Conservation (phyloP, 495 filamentous ascomycete species). For the Penicillium subrubescens region DNA sequence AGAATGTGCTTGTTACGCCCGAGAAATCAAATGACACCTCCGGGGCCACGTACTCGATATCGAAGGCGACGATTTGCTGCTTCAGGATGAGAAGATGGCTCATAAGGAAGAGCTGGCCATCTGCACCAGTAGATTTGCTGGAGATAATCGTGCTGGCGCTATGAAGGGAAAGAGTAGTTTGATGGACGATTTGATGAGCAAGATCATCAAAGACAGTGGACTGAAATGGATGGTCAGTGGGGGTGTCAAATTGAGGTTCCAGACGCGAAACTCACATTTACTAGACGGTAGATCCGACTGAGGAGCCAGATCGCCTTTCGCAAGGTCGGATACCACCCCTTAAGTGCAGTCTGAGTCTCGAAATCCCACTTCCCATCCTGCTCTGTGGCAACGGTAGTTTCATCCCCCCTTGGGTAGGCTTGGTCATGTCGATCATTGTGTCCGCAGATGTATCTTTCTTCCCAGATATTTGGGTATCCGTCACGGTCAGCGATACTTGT, state of each 20-base stretch:
- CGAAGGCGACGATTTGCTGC: slow-evolving; percentile 87
- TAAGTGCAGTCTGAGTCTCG: slow-evolving; percentile 50
- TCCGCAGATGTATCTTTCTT: slow-evolving; percentile 46
- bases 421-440: slow-evolving; percentile 51
- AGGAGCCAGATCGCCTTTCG: slow-evolving; percentile 81
- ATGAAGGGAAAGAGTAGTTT: slow-evolving; percentile 68
- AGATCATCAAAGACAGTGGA: slow-evolving; percentile 77
- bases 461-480: slow-evolving; percentile 49
- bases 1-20: slow-evolving; percentile 76
- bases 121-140: slow-evolving; percentile 57
- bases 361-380: slow-evolving; percentile 55
- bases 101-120: slow-evolving; percentile 84
- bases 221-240: slow-evolving; percentile 34
- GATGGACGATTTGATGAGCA: slow-evolving; percentile 75
- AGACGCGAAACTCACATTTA: slow-evolving; percentile 54
- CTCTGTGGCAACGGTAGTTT: slow-evolving; percentile 47
- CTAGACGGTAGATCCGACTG: slow-evolving; percentile 79
- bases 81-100: slow-evolving; percentile 90
- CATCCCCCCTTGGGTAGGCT: slow-evolving; percentile 55
- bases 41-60: slow-evolving; percentile 84
- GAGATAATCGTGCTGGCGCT: slow-evolving; percentile 51
- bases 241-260: not conserved
- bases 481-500: slow-evolving; percentile 49
- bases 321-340: slow-evolving; percentile 68
- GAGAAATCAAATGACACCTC: slow-evolving; percentile 77